These are phyloP conservation scores for Pisolithus sp. DNA, from an alignment of 768 basidiomycete species.

Conservation along the genomic window DNA sequence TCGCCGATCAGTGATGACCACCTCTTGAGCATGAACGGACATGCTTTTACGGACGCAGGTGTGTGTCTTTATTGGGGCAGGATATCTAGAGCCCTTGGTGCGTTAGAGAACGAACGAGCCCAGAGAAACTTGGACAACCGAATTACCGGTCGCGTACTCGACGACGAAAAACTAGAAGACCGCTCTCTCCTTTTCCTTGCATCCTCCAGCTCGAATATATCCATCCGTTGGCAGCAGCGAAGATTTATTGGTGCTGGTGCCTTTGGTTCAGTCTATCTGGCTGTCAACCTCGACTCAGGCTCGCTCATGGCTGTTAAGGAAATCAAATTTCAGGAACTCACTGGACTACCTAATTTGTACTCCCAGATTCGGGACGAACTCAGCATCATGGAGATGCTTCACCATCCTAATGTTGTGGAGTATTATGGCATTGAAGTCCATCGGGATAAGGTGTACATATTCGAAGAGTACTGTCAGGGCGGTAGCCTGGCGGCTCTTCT, in stretches of 20 bases:
- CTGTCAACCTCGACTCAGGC: conserved; percentile 92
- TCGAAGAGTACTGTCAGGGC: conserved; percentile 97
- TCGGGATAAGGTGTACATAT: conserved; percentile 97
- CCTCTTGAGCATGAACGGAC: conserved; percentile 19
- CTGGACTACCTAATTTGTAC: conserved; percentile 81
- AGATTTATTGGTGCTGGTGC: conserved; percentile 98
- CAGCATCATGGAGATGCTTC: conserved; percentile 95
- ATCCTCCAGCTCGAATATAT: conserved; percentile 91
- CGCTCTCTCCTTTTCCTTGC: conserved; percentile 91
- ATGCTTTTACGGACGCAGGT: conserved; percentile 52
- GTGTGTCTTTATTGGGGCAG: conserved; percentile 76
- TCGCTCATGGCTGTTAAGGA: conserved; percentile 99
- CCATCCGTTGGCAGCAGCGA: conserved; percentile 97
- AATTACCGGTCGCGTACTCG: conserved; percentile 84
- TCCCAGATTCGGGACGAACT: conserved; percentile 94
- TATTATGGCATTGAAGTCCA: conserved; percentile 99
- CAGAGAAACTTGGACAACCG: conserved; percentile 62
- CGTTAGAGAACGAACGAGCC: conserved; percentile 61
- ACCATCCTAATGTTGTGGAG: conserved; percentile 96
- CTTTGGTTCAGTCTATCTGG: conserved; percentile 98
- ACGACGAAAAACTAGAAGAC: conserved; percentile 91
- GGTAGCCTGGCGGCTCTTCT: conserved; percentile 85
- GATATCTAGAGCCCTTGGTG: conserved; percentile 48
- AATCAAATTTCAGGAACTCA: conserved; percentile 92
- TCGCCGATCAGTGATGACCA: conserved; percentile 33